Evolutionary conservation across 2,329 filamentous ascomycete species (phyloP).

Genomic region (Claviceps pazoutovae): DNA sequence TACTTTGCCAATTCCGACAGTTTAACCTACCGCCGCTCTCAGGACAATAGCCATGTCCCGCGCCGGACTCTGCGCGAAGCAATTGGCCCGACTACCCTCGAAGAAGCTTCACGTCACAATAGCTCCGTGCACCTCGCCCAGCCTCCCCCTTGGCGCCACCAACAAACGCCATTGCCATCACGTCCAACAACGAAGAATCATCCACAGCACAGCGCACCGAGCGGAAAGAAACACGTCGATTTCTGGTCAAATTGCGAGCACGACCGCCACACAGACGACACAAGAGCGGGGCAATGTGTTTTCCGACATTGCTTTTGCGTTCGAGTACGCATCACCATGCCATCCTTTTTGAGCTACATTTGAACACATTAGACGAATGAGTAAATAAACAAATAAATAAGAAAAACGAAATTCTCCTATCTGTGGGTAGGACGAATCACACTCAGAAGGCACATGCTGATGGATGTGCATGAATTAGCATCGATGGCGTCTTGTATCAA

Average conservation of each 20-base stretch:
- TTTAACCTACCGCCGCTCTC: not conserved
- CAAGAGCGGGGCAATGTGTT: constrained; percentile 10
- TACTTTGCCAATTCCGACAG: not conserved
- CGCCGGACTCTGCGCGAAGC: not conserved
- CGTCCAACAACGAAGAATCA: not conserved
- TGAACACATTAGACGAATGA: not conserved
- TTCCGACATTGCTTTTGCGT: constrained; percentile 23
- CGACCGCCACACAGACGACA: constrained; percentile 5
- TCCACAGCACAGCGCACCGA: not conserved
- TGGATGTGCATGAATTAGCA: constrained; percentile 25
- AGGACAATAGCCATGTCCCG: constrained; percentile 1
- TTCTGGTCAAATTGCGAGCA: not conserved
- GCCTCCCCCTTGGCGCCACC: not conserved
- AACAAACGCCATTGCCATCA: no score
- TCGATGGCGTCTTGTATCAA: constrained; percentile 90
- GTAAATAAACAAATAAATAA: no score
- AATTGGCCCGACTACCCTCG: not conserved
- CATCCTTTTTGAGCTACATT: not conserved
- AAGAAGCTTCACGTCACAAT: not conserved
- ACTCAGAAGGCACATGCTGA: not conserved
- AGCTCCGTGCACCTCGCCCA: not conserved
- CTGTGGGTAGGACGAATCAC: not conserved
- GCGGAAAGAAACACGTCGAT: not conserved
- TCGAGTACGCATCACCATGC: constrained; percentile 17
- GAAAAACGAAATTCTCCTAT: not conserved